Evolutionary conservation across 2,329 filamentous ascomycete genomes (phyloP).

Genomic region (Penicillium expansum): DNA sequence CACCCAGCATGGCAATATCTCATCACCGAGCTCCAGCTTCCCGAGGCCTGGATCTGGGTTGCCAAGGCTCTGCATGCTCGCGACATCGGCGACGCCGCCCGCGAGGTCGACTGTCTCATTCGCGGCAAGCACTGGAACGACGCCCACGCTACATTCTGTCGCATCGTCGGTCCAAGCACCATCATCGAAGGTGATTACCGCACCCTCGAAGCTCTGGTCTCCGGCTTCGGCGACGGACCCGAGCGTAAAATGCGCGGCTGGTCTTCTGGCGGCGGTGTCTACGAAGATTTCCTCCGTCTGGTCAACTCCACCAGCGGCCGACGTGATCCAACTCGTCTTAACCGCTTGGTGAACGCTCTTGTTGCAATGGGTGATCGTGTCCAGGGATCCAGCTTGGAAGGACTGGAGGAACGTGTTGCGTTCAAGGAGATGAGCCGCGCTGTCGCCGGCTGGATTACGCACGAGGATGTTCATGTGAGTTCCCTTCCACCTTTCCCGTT

Average conservation of each 20-base stretch:
- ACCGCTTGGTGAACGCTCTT: constrained; percentile 50
- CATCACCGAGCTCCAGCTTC: constrained; percentile 65
- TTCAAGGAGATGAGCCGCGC: constrained; percentile 77
- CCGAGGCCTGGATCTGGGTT: constrained; percentile 77
- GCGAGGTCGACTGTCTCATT: constrained; percentile 77
- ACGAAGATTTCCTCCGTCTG: constrained; percentile 60
- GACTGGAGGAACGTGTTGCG: constrained; percentile 65
- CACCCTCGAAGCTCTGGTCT: constrained; percentile 65
- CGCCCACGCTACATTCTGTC: constrained; percentile 79
- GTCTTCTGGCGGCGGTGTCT: constrained; percentile 77
- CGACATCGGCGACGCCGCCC: constrained; percentile 64
- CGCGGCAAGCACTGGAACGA: constrained; percentile 72
- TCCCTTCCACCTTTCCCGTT: neutral
- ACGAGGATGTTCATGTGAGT: constrained; percentile 59
- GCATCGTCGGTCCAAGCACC: constrained; percentile 74
- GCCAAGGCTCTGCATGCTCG: constrained; percentile 82
- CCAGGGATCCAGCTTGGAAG: constrained; percentile 52
- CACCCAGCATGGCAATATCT: constrained; percentile 57
- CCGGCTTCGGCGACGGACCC: constrained; percentile 64
- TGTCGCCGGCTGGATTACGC: constrained; percentile 65
- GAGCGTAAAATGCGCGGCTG: constrained; percentile 66
- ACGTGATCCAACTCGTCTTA: constrained; percentile 43
- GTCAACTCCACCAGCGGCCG: constrained; percentile 40
- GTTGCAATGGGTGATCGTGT: constrained; percentile 41
- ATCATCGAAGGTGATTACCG: constrained; percentile 80